These are phyloP conservation scores for Prunus yedoensis DNA, from an alignment of 331 rosid genomes.

Conservation along the genomic window DNA sequence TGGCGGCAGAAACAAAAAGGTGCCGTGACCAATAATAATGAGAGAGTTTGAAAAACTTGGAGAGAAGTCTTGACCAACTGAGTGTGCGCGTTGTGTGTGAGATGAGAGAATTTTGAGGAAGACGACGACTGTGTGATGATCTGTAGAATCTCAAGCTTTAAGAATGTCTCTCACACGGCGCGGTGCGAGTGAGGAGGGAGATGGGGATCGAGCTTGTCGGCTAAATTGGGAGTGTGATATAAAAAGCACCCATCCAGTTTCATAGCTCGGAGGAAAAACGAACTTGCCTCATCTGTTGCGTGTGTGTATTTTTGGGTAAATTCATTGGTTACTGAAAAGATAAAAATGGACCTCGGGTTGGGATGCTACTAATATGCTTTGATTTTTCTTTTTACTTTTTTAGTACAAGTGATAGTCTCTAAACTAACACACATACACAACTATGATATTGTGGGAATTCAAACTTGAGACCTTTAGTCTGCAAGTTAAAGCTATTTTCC, in stretches of 20 bases:
- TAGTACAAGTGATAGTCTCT: too few species aligned
- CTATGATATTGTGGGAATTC: too few species aligned
- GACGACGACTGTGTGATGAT: background rate
- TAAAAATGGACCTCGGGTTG: background rate
- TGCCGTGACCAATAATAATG: background rate
- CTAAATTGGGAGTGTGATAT: background rate
- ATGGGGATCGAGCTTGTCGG: background rate
- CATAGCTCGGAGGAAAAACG: background rate
- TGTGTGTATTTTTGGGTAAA: background rate
- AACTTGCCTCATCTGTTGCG: too few species aligned
- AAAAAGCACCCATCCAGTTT: too few species aligned
- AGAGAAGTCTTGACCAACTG: background rate
- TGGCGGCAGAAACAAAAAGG: background rate
- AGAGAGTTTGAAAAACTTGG: background rate
- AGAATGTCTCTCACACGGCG: background rate
- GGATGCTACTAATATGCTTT: background rate
- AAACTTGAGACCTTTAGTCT: too few species aligned
- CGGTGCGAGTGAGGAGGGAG: background rate
- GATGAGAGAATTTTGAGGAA: background rate
- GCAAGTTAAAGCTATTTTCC: too few species aligned
- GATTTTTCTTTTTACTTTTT: rapidly evolving
- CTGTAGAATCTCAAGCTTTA: background rate
- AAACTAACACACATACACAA: too few species aligned
- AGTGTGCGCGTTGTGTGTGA: background rate
- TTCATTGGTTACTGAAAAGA: too few species aligned